phyloP scores from a whole-genome alignment of 1,284 basidiomycete species.

The Ganoderma sinense region DNA sequence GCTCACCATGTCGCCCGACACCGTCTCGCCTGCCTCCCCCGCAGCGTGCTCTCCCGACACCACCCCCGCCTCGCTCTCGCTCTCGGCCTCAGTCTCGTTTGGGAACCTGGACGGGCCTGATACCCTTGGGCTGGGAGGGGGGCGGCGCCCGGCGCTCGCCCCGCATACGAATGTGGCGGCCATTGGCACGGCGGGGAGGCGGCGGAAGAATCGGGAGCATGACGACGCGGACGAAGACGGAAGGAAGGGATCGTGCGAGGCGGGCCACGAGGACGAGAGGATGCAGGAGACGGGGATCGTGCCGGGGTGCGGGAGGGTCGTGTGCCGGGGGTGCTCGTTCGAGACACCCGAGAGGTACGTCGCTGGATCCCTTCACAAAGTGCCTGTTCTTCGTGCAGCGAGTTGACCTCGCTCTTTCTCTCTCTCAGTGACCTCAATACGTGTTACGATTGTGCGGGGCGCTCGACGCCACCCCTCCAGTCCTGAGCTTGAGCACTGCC shows the following conservation, averaged over 20 bases:
- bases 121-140: neutral
- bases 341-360: slow-evolving; percentile 42
- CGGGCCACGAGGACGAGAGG: slow-evolving; percentile 15
- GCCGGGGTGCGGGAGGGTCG: slow-evolving; percentile 41
- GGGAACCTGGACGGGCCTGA: neutral
- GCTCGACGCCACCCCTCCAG: neutral
- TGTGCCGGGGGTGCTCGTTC: slow-evolving; percentile 43
- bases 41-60: slow-evolving; percentile 16
- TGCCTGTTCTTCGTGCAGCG: neutral
- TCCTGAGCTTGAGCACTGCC: neutral
- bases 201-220: slow-evolving; percentile 30
- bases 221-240: slow-evolving; percentile 28
- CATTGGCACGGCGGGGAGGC: slow-evolving; percentile 6
- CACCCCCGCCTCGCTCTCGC: slow-evolving; percentile 21
- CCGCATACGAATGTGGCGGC: slow-evolving; percentile 20
- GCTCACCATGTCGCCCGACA: slow-evolving; percentile 20
- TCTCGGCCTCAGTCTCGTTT: neutral
- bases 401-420: neutral
- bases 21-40: neutral
- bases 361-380: no score
- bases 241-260: slow-evolving; percentile 12
- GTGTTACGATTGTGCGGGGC: slow-evolving; percentile 32
- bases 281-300: slow-evolving; percentile 15
- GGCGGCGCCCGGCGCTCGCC: slow-evolving; percentile 21
- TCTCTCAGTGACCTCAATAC: slow-evolving; percentile 31